A percentile compares a stretch with the other conserved stretches of the same genome.
These are phyloP conservation scores for Rhodotorula sp. DNA, from an alignment of 1,284 basidiomycete genomes.

Conservation along the genomic window DNA sequence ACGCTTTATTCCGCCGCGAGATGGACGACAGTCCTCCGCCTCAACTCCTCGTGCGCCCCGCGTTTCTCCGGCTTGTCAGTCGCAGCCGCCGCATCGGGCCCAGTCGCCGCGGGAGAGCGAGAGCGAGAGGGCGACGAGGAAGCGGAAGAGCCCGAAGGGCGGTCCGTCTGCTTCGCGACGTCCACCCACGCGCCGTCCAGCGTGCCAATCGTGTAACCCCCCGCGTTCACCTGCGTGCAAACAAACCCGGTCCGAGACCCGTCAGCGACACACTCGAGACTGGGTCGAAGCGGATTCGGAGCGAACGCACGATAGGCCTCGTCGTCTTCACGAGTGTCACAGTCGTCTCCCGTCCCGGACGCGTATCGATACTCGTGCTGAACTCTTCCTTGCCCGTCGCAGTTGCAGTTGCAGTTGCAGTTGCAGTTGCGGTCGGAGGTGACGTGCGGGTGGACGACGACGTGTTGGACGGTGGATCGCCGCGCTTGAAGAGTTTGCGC, in stretches of 20 bases:
- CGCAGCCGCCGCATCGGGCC: too few species aligned
- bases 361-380: constrained; percentile 11
- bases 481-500: not conserved
- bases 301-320: constrained; percentile 31
- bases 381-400: constrained; percentile 7
- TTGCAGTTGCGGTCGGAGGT: not conserved
- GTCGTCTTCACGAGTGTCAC: constrained; percentile 37
- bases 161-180: constrained; percentile 18
- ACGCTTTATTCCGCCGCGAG: not conserved
- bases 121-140: not conserved
- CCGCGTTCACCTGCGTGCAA: constrained; percentile 26
- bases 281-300: too few species aligned
- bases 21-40: not conserved
- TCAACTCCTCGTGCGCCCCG: constrained; percentile 8
- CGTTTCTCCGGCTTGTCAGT: not conserved
- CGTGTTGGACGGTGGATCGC: not conserved
- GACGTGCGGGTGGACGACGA: too few species aligned
- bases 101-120: not conserved
- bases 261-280: not conserved
- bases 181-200: constrained; percentile 32
- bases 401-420: not conserved
- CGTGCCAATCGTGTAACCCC: constrained; percentile 31
- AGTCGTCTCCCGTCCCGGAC: not conserved
- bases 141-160: not conserved
- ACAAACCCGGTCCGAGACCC: too few species aligned